Evolutionary conservation across 148 eudicot genomes (phyloP).

Genomic region (Agrostemma githago): DNA sequence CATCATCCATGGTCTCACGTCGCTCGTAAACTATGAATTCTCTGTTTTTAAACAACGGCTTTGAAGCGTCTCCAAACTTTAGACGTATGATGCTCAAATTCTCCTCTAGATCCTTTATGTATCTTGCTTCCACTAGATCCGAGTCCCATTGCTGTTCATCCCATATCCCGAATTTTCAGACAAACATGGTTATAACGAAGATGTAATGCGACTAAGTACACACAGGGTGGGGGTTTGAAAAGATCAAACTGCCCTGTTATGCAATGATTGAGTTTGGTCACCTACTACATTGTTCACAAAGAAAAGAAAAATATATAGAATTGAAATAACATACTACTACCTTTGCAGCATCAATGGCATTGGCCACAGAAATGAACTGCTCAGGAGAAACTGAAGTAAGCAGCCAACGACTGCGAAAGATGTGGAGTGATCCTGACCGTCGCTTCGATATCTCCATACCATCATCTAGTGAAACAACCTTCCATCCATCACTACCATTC

Average conservation of each 20-base stretch:
- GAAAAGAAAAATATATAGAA: neutral
- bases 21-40: slow-evolving; percentile 88
- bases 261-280: slow-evolving; percentile 24
- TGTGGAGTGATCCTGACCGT: slow-evolving; percentile 67
- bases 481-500: slow-evolving; percentile 60
- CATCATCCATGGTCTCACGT: slow-evolving; percentile 88
- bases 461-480: slow-evolving; percentile 46
- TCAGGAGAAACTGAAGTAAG: slow-evolving; percentile 68
- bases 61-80: slow-evolving; percentile 65
- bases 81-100: slow-evolving; percentile 72
- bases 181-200: too few species aligned
- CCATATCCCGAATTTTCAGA: too few species aligned
- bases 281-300: neutral
- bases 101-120: slow-evolving; percentile 73
- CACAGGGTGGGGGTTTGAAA: neutral
- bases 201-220: too few species aligned
- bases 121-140: slow-evolving; percentile 71
- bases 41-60: slow-evolving; percentile 75
- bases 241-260: neutral
- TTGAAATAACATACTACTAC: too few species aligned
- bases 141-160: slow-evolving; percentile 86
- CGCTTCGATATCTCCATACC: slow-evolving; percentile 83
- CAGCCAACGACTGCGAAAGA: slow-evolving; percentile 73
- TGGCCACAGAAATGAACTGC: slow-evolving; percentile 77
- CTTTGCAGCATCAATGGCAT: slow-evolving; percentile 95